phyloP scores from a whole-genome alignment of 164 flowering plant species.

The Kingdonia uniflora region DNA sequence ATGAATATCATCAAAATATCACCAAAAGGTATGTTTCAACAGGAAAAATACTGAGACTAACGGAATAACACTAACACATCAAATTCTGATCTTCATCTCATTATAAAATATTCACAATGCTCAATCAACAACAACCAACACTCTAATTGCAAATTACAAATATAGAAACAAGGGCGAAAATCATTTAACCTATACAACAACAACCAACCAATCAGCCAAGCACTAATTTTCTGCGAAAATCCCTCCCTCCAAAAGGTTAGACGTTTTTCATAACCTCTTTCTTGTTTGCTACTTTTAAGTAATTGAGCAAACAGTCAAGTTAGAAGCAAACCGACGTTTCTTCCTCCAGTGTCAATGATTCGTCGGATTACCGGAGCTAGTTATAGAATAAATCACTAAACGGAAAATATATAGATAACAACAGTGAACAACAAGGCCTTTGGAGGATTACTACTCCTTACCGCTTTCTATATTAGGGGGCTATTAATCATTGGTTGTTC shows the following conservation, averaged over 20 bases:
- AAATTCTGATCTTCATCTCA: constrained; percentile 36
- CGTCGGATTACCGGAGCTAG: constrained; percentile 34
- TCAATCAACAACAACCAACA: constrained; percentile 30
- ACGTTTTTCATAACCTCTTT: constrained; percentile 26
- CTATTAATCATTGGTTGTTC: constrained; percentile 44
- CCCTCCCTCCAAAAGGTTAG: constrained; percentile 46
- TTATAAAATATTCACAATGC: constrained; percentile 42
- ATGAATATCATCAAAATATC: no score
- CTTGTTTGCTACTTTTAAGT: constrained; percentile 27
- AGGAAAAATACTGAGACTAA: no score
- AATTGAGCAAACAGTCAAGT: constrained; percentile 29
- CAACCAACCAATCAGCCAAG: no score
- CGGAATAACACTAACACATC: constrained; percentile 7
- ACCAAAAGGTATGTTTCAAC: no score
- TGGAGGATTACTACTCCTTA: constrained; percentile 19
- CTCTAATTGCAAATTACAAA: constrained; percentile 47
- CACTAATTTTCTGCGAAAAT: constrained; percentile 18
- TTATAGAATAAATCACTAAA: constrained; percentile 31
- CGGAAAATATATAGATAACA: constrained; percentile 2
- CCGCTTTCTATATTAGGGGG: constrained; percentile 12
- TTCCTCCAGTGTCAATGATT: constrained; percentile 13
- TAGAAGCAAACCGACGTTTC: constrained; percentile 41
- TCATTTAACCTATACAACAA: constrained; percentile 31
- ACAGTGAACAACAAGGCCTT: constrained; percentile 19
- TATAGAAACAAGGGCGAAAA: constrained; percentile 15